Evolutionary conservation across 306 rosid genomes (phyloP), one percentile per base, ranked within the genome.

Genomic region (Gynostemma pentaphyllum): DNA sequence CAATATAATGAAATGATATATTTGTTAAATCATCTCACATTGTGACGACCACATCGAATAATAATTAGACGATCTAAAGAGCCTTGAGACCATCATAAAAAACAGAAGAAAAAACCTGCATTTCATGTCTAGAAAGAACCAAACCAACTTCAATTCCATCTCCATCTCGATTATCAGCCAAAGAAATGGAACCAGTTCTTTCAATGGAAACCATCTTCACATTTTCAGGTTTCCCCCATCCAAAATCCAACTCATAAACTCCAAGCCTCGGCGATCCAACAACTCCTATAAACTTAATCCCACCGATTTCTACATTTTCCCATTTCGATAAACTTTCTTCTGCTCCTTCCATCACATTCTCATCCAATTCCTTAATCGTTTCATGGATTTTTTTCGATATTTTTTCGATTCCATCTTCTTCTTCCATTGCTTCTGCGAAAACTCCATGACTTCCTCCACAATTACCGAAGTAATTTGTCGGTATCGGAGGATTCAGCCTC

Each of bases 181-280:
- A 15, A 0, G 67, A 75, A 66, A 79, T 63, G 0, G 81, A 49
- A 4, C 70, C 57, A 41, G 42, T 54, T 41, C 41, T 54, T 22
- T 54, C 62, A 54, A 54, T 54, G 37, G 81, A 77, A 0, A 47
- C 15, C 18, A 77, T 62, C 63, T 75, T 84, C 75, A 83, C 85
- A 62, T 76, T 79, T 0, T 4, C 13, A 0, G 85, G 82, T 21
- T 0, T 75, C 2, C 87, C 91, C 81, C 78, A 83, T 8, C 88
- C 85, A 56, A 80, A 77, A 59, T 83, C 85, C 21, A 9, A 28
- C 0, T 30, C 75, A 24, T 80, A 83, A 14, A 83, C 67, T 41
- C 80, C 75, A 40, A 79, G 72, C 21, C 73, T 23, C 36, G 85
- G 75, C 30, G 87, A 81, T 42, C 86, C 89, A 0, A 83, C 82